Evolutionary conservation across 306 rosid genomes (phyloP).

Genomic region (Senna tora): DNA sequence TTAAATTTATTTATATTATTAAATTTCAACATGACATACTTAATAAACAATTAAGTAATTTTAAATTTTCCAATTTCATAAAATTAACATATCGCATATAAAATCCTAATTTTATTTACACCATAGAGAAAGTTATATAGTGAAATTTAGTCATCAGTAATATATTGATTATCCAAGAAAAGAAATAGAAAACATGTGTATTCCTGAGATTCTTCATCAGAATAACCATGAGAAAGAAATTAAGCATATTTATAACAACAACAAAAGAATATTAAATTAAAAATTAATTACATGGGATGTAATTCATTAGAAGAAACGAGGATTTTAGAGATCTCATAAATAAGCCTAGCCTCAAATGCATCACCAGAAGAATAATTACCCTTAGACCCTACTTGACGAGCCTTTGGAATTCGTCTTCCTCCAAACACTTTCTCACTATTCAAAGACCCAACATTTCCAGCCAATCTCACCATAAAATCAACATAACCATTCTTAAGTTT

Average conservation of each 20-base stretch:
- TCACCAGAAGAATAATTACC: slow-evolving; percentile 12
- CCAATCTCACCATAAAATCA: slow-evolving; percentile 40
- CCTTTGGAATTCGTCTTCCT: slow-evolving; percentile 38
- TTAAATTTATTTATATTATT: too few relatives aligned
- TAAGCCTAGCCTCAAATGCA: slow-evolving; percentile 55
- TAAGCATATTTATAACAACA: not conserved
- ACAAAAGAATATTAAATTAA: not conserved
- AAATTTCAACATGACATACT: too few relatives aligned
- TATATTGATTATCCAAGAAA: too few relatives aligned
- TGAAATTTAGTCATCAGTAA: too few relatives aligned
- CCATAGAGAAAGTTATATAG: too few relatives aligned
- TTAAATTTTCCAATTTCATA: too few relatives aligned
- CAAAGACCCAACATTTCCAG: slow-evolving; percentile 36
- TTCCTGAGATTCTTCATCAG: too few relatives aligned
- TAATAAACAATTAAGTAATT: too few relatives aligned
- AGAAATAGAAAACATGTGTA: too few relatives aligned
- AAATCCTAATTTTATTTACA: too few relatives aligned
- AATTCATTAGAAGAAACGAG: slow-evolving; percentile 52
- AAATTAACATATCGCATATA: too few relatives aligned
- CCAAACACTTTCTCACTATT: slow-evolving; percentile 38
- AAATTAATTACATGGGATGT: slow-evolving; percentile 30
- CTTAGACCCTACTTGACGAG: not conserved
- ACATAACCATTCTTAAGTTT: slow-evolving; percentile 37
- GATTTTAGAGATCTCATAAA: slow-evolving; percentile 64
- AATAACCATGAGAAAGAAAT: too few relatives aligned